phyloP scores from a whole-genome alignment of 2,329 filamentous ascomycete species.

The Daldinia sp. region DNA sequence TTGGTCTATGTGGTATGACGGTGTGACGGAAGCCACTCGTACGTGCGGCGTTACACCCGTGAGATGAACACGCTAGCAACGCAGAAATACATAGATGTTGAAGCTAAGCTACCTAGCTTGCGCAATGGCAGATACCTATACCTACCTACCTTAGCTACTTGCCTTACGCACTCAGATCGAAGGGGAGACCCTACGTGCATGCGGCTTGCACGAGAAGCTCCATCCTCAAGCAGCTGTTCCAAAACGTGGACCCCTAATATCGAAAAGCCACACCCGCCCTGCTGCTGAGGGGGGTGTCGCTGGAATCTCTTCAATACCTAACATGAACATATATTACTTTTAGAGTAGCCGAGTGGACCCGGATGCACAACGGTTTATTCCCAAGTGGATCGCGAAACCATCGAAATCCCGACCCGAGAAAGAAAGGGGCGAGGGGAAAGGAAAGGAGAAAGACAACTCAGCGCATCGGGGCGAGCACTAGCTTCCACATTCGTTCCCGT shows the following conservation, averaged over 20 bases:
- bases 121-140: not conserved
- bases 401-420: not conserved
- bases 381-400: conserved; percentile 8
- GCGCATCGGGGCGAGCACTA: not conserved
- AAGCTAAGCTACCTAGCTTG: not conserved
- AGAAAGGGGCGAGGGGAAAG: not conserved
- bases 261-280: conserved; percentile 7
- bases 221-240: conserved; percentile 5
- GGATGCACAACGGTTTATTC: conserved; percentile 14
- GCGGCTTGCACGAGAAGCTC: conserved; percentile 12
- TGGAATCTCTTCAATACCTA: conserved; percentile 3
- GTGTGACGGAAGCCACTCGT: conserved; percentile 19
- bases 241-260: conserved; percentile 28
- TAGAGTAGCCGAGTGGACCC: conserved; percentile 6
- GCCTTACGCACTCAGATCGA: not conserved
- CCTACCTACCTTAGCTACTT: no score
- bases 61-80: conserved; percentile 10
- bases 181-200: conserved; percentile 35
- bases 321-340: not conserved
- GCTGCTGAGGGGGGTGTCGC: not conserved
- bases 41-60: conserved; percentile 13
- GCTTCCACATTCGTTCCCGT: conserved; percentile 1
- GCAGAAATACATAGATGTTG: not conserved
- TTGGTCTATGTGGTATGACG: conserved; percentile 36
- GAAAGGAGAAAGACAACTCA: conserved; percentile 7